Percentiles rank a stretch among this genome's conserved stretches.
phyloP scores from a whole-genome alignment of 2,329 filamentous ascomycete species.

The Periconia sp. region DNA sequence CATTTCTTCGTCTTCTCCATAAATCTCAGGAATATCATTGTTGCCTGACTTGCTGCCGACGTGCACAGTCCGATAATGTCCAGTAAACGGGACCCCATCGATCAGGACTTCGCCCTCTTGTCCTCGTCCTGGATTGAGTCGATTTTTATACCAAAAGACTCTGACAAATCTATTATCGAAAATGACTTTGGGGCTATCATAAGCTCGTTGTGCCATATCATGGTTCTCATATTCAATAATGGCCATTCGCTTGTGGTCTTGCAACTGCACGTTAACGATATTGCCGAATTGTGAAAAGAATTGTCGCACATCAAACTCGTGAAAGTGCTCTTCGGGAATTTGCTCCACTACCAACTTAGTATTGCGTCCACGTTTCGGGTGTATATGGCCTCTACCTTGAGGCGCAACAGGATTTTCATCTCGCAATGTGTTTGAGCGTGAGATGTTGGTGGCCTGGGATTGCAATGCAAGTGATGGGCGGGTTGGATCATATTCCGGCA shows the following conservation, averaged over 20 bases:
- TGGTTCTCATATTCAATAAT: slow-evolving; percentile 70
- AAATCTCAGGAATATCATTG: slow-evolving; percentile 9
- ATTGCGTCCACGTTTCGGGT: slow-evolving; percentile 40
- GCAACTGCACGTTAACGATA: slow-evolving; percentile 65
- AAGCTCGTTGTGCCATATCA: slow-evolving; percentile 68
- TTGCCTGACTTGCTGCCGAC: slow-evolving; percentile 15
- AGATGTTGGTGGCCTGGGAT: background rate
- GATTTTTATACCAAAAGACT: slow-evolving; percentile 71
- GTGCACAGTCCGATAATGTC: background rate
- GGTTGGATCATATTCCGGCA: slow-evolving; percentile 61
- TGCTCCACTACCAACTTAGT: slow-evolving; percentile 74
- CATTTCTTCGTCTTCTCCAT: slow-evolving; percentile 50
- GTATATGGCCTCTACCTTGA: background rate
- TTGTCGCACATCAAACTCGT: slow-evolving; percentile 63
- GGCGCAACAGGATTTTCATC: background rate
- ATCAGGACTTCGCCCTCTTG: slow-evolving; percentile 1
- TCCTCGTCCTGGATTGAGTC: slow-evolving; percentile 3
- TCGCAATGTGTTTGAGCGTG: background rate
- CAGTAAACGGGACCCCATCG: background rate
- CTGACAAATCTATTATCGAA: slow-evolving; percentile 87
- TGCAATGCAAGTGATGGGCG: slow-evolving; percentile 49
- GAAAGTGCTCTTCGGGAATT: slow-evolving; percentile 72
- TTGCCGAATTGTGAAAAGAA: slow-evolving; percentile 75
- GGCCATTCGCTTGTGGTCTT: slow-evolving; percentile 67
- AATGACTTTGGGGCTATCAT: slow-evolving; percentile 75